Conservation (phyloP, 2,329 filamentous ascomycete species). For the Ilyonectria destructans region DNA sequence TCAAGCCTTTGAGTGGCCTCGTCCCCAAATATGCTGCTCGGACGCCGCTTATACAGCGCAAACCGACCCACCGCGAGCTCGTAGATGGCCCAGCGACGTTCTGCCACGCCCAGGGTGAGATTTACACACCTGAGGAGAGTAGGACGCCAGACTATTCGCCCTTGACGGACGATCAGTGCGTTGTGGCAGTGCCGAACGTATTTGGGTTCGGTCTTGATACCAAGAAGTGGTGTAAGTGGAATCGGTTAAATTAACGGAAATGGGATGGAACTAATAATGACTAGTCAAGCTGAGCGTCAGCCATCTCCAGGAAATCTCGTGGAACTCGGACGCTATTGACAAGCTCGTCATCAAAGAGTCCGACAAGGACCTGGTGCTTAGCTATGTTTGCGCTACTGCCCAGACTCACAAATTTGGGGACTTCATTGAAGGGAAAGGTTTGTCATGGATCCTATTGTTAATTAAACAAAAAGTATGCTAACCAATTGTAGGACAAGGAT, state of each 20-base stretch:
- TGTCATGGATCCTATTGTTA: not conserved
- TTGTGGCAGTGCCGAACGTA: slow-evolving; percentile 19
- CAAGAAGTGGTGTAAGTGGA: slow-evolving; percentile 37
- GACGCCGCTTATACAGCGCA: not conserved
- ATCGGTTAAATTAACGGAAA: not conserved
- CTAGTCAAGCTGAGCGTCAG: not conserved
- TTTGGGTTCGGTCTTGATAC: slow-evolving; percentile 20
- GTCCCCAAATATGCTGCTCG: not conserved
- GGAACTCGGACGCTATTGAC: slow-evolving; percentile 3
- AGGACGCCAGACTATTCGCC: not conserved
- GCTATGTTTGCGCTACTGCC: not conserved
- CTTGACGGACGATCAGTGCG: slow-evolving; percentile 28
- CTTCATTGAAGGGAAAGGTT: slow-evolving; percentile 24
- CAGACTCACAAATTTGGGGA: not conserved
- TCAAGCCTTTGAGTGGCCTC: not conserved
- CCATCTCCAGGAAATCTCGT: slow-evolving; percentile 11
- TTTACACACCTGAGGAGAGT: not conserved
- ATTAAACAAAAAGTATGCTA: not conserved
- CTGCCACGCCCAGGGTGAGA: not conserved
- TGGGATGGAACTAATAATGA: not conserved
- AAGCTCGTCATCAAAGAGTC: slow-evolving; percentile 21
- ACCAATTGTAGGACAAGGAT: slow-evolving; percentile 40
- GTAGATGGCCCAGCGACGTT: not conserved
- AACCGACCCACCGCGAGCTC: not conserved
- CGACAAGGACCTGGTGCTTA: slow-evolving; percentile 18